A percentile compares a stretch with the other conserved stretches of the same genome.
Conservation (phyloP, 1,139 yeast genomes). For the Candida sanyaensis region DNA sequence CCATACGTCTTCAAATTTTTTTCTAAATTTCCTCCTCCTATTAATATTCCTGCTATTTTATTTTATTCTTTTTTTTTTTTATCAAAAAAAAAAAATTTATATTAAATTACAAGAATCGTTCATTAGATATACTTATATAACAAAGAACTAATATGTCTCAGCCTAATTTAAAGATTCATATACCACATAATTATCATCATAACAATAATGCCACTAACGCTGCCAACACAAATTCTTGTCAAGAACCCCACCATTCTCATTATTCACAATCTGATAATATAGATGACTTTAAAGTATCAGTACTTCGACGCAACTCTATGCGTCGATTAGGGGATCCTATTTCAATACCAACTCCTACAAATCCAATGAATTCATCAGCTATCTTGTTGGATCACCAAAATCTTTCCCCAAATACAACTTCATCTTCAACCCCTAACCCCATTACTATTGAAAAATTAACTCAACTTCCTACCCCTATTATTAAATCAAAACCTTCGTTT, state of each 20-base stretch:
- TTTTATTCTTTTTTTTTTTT: too few relatives aligned
- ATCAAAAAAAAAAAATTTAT: too few relatives aligned
- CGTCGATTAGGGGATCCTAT: constrained; percentile 1
- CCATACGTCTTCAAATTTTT: too few relatives aligned
- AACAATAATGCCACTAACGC: background rate
- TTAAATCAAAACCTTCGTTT: constrained; percentile 41
- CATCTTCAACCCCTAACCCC: background rate
- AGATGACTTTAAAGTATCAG: constrained; percentile 1
- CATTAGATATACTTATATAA: too few relatives aligned
- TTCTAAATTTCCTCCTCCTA: too few relatives aligned
- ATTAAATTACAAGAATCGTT: too few relatives aligned
- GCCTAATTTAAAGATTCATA: constrained; percentile 5
- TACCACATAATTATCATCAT: background rate
- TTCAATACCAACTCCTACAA: background rate
- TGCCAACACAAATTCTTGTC: background rate
- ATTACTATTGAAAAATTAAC: constrained; percentile 47
- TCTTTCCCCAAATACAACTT: background rate
- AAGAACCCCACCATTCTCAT: background rate
- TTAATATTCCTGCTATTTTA: too few relatives aligned
- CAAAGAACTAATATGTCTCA: background rate
- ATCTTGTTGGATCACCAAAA: background rate
- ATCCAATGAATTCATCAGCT: background rate
- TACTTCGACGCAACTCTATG: constrained; percentile 2
- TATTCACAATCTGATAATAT: background rate
- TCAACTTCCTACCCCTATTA: constrained; percentile 48